Percentiles rank a stretch among this genome's conserved stretches.
Evolutionary conservation across 1,284 basidiomycete genomes (phyloP).

Genomic region (Cystobasidium pallidum): DNA sequence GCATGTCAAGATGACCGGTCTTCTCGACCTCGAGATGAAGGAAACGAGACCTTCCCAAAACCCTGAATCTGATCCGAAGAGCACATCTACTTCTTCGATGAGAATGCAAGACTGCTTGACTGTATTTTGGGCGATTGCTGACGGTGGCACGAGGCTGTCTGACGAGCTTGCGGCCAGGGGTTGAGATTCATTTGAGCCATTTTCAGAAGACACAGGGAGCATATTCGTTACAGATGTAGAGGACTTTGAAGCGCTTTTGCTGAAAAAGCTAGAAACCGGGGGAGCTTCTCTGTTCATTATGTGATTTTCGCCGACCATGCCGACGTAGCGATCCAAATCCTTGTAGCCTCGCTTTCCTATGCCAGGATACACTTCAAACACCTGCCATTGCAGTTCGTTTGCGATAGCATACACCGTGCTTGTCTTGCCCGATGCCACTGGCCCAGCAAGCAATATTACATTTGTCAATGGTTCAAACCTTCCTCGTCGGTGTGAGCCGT

Average conservation of each 20-base stretch:
- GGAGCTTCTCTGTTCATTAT: constrained; percentile 61
- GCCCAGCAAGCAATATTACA: constrained; percentile 80
- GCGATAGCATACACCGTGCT: constrained; percentile 91
- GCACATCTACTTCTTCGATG: constrained; percentile 94
- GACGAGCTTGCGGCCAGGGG: background rate
- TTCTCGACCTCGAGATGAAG: constrained; percentile 75
- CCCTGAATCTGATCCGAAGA: constrained; percentile 84
- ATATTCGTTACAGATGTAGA: background rate
- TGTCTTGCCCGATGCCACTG: constrained; percentile 86
- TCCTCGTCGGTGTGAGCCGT: background rate
- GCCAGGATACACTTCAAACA: constrained; percentile 98
- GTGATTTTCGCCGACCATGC: constrained; percentile 92
- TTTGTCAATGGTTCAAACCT: constrained; percentile 65
- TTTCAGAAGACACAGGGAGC: background rate
- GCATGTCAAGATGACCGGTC: constrained; percentile 89
- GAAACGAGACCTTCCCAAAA: constrained; percentile 78
- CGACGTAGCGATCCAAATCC: constrained; percentile 78
- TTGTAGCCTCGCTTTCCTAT: constrained; percentile 81
- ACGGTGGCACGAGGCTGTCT: background rate
- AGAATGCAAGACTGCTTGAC: constrained; percentile 79
- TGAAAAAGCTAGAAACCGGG: constrained; percentile 47
- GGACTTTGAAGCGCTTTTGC: constrained; percentile 12
- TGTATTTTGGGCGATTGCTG: background rate
- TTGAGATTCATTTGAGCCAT: background rate
- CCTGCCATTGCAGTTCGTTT: constrained; percentile 88